Evolutionary conservation across 1,139 yeast genomes (phyloP).

Genomic region (Pichia cactophila): DNA sequence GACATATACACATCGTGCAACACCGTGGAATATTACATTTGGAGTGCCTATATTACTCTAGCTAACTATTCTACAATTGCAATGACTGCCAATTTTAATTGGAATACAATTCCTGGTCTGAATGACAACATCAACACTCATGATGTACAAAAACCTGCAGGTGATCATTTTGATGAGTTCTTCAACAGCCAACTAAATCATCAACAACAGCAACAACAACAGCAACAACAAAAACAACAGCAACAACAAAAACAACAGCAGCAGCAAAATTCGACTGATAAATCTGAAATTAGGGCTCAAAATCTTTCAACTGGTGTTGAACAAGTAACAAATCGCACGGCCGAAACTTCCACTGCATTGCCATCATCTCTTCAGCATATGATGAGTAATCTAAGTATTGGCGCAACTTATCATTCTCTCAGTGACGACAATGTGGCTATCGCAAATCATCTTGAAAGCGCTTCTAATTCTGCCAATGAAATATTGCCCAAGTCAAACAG

Average conservation of each 20-base stretch:
- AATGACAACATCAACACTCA: slow-evolving; percentile 1
- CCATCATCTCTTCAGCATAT: not conserved
- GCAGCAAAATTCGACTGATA: too few relatives aligned
- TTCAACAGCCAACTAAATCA: slow-evolving; percentile 9
- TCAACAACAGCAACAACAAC: not conserved
- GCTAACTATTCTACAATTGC: too few relatives aligned
- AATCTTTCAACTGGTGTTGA: too few relatives aligned
- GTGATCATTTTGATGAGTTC: slow-evolving; percentile 13
- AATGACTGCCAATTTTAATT: slow-evolving; percentile 29
- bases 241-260: not conserved
- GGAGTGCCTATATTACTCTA: too few relatives aligned
- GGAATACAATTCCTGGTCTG: slow-evolving; percentile 34
- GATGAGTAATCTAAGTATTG: slow-evolving; percentile 1
- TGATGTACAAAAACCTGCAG: not conserved
- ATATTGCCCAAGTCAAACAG: slow-evolving; percentile 15
- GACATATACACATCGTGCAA: too few relatives aligned
- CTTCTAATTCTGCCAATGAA: not conserved
- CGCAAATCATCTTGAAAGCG: not conserved
- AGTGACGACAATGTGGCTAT: slow-evolving; percentile 16
- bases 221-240: too few relatives aligned
- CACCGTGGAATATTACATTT: too few relatives aligned
- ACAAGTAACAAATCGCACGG: not conserved
- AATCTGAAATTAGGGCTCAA: too few relatives aligned
- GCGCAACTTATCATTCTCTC: slow-evolving; percentile 5
- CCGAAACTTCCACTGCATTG: not conserved